Evolutionary conservation across 2,329 filamentous ascomycete genomes (phyloP).

Genomic region (Fusarium denticulatum): DNA sequence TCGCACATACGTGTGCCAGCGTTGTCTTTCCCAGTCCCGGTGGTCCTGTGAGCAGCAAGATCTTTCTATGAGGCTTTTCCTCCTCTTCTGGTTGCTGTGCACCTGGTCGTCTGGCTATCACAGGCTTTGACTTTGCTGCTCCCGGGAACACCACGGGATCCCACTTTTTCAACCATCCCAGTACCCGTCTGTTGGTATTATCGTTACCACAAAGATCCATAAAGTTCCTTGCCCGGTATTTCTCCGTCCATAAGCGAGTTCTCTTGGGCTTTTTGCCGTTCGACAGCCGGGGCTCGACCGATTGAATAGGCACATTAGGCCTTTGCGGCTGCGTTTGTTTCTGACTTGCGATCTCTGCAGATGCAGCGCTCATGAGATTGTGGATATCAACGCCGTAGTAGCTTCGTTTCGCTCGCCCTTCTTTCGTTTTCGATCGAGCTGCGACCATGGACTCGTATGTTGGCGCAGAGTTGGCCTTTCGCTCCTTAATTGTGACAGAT

Average conservation of each 20-base stretch:
- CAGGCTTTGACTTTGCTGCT: constrained; percentile 67
- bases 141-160: constrained; percentile 92
- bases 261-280: constrained; percentile 55
- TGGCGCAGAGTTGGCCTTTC: constrained; percentile 56
- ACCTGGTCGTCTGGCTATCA: constrained; percentile 55
- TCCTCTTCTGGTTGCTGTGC: constrained; percentile 62
- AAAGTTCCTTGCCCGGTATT: constrained; percentile 92
- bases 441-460: constrained; percentile 76
- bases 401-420: constrained; percentile 75
- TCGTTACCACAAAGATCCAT: constrained; percentile 96
- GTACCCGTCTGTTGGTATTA: constrained; percentile 86
- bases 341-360: constrained; percentile 63
- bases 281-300: constrained; percentile 52
- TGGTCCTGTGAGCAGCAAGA: constrained; percentile 88
- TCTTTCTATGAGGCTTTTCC: constrained; percentile 84
- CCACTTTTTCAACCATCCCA: constrained; percentile 95
- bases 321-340: constrained; percentile 35
- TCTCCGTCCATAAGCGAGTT: constrained; percentile 90
- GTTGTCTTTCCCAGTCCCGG: constrained; percentile 97
- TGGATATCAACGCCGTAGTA: constrained; percentile 97
- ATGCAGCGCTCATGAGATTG: constrained; percentile 77
- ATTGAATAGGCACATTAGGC: constrained; percentile 51
- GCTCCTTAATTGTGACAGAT: constrained; percentile 64
- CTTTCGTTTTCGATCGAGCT: constrained; percentile 71
- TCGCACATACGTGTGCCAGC: constrained; percentile 92